These are phyloP conservation scores for Fusarium ramigenum DNA, from an alignment of 2,329 filamentous ascomycete species.

Conservation along the genomic window DNA sequence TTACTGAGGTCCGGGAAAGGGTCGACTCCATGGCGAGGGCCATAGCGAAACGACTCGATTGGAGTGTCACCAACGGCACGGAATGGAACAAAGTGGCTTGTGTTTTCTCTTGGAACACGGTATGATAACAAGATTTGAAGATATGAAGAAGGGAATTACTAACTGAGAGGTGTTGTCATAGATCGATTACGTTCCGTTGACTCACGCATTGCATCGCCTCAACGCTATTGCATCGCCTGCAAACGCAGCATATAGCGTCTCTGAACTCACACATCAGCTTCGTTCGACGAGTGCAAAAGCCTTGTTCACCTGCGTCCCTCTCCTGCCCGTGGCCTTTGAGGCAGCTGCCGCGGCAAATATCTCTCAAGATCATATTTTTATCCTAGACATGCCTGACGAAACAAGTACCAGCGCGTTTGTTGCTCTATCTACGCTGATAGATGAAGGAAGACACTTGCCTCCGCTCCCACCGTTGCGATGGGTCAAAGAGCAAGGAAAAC, in stretches of 20 bases:
- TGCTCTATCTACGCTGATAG: not conserved
- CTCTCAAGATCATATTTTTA: not conserved
- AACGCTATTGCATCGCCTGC: not conserved
- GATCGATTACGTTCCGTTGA: not conserved
- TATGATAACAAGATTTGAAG: too few species aligned
- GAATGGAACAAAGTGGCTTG: not conserved
- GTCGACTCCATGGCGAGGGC: not conserved
- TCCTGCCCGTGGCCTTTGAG: not conserved
- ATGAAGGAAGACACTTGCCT: accelerated
- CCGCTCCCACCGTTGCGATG: not conserved
- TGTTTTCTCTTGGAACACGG: not conserved
- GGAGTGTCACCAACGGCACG: not conserved
- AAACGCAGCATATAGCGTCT: not conserved
- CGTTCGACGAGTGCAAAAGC: not conserved
- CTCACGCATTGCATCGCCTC: not conserved
- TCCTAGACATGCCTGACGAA: not conserved
- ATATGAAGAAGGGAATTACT: not conserved
- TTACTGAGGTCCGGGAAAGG: not conserved
- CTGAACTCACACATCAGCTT: not conserved
- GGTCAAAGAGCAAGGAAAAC: not conserved
- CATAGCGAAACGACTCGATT: not conserved
- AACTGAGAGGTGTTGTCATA: accelerated
- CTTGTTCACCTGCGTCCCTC: not conserved
- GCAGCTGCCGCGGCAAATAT: not conserved
- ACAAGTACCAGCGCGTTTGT: not conserved